phyloP scores from a whole-genome alignment of 2,329 filamentous ascomycete species.

The Penicillium sp. region DNA sequence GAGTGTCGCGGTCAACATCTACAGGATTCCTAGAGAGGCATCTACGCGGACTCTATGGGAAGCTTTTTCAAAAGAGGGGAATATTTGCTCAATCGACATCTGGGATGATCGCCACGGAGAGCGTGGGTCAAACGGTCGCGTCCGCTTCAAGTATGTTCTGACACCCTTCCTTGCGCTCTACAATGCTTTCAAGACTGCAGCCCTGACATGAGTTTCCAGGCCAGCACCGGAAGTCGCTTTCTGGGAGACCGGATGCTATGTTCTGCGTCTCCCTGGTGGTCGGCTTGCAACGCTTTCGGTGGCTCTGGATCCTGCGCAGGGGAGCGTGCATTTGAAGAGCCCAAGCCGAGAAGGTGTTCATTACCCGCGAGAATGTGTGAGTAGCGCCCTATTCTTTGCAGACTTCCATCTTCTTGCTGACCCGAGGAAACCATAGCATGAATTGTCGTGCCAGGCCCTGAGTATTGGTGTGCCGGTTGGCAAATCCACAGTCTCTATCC shows the following conservation, averaged over 20 bases:
- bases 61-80: conserved; percentile 49
- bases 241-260: conserved; percentile 38
- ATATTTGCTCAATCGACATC: conserved; percentile 53
- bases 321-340: conserved; percentile 25
- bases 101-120: conserved; percentile 41
- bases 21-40: conserved; percentile 29
- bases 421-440: conserved; percentile 23
- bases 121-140: conserved; percentile 38
- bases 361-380: conserved; percentile 35
- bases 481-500: conserved; percentile 52
- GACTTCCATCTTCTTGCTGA: neutral
- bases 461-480: conserved; percentile 58
- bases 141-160: conserved; percentile 48
- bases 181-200: no score
- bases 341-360: conserved; percentile 27
- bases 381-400: conserved; percentile 5
- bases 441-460: conserved; percentile 43
- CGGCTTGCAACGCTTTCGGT: conserved; percentile 17
- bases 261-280: conserved; percentile 25
- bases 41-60: conserved; percentile 44
- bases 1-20: conserved; percentile 34
- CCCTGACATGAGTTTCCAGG: conserved; percentile 13
- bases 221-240: conserved; percentile 51
- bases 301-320: conserved; percentile 18
- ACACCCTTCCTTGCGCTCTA: no score